These are phyloP conservation scores for Venturia aucupariae DNA, from an alignment of 2,329 filamentous ascomycete genomes.

Conservation along the genomic window DNA sequence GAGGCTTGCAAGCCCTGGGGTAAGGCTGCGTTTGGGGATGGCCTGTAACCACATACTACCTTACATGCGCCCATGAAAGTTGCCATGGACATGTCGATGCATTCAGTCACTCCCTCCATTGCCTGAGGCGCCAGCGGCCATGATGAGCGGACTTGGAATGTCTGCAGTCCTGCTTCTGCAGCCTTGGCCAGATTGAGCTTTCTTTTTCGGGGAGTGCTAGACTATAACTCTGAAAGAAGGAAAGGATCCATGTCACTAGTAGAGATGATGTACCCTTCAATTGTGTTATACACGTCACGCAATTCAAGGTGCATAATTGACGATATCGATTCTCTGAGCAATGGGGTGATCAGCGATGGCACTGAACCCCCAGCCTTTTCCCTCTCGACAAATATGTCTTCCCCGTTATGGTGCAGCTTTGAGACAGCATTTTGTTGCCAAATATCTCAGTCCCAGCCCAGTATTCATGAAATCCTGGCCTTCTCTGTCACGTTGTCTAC, in stretches of 20 bases:
- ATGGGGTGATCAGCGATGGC: background rate
- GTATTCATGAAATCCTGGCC: background rate
- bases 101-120: too few species aligned
- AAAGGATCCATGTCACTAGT: background rate
- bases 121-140: background rate
- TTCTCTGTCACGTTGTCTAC: background rate
- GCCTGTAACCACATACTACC: background rate
- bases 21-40: constrained; percentile 1
- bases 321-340: background rate
- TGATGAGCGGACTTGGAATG: background rate
- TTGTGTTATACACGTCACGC: background rate
- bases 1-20: background rate
- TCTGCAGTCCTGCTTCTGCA: background rate
- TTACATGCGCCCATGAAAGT: background rate
- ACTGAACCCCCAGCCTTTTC: too few species aligned
- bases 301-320: too few species aligned
- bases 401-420: background rate
- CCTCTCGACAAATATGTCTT: background rate
- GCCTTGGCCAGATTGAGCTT: background rate
- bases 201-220: background rate
- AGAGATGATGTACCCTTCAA: background rate
- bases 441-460: background rate
- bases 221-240: background rate
- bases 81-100: background rate
- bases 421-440: background rate